phyloP scores from a whole-genome alignment of 2,329 filamentous ascomycete species.

The Cucurbitaria berberidis region DNA sequence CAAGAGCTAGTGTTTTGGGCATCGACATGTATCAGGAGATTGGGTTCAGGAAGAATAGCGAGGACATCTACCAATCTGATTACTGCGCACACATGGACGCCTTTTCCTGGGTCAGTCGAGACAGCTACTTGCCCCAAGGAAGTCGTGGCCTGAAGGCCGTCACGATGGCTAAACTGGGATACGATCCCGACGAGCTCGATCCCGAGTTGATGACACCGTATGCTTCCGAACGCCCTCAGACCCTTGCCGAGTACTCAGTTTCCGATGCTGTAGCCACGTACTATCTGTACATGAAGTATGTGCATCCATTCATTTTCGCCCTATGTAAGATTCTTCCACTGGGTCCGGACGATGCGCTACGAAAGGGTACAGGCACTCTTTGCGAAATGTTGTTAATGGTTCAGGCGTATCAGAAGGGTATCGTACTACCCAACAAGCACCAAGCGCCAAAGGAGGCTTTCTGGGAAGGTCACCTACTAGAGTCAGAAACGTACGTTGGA shows the following conservation, averaged over 20 bases:
- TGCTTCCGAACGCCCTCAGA: conserved; percentile 88
- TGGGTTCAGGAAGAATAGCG: conserved; percentile 91
- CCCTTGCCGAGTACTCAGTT: conserved; percentile 95
- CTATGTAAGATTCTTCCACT: conserved; percentile 95
- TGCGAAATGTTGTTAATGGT: conserved; percentile 99
- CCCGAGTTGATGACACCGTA: conserved; percentile 95
- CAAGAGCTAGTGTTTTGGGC: conserved; percentile 87
- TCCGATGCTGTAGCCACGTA: conserved; percentile 99
- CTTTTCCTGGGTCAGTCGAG: conserved; percentile 98
- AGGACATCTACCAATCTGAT: conserved; percentile 95
- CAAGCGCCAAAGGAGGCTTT: conserved; percentile 89
- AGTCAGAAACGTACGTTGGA: conserved; percentile 97
- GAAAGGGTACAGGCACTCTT: conserved; percentile 97
- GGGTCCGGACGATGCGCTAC: conserved; percentile 86
- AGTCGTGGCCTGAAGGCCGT: conserved; percentile 97
- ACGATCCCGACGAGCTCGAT: conserved; percentile 96
- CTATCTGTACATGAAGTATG: conserved; percentile 99
- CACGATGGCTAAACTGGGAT: conserved; percentile 95
- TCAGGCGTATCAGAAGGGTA: conserved; percentile 89
- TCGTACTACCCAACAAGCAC: conserved; percentile 96
- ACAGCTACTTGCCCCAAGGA: conserved; percentile 96
- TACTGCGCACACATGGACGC: conserved; percentile 99
- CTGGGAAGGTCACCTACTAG: conserved; percentile 93
- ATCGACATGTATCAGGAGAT: conserved; percentile 99
- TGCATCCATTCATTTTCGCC: conserved; percentile 99